phyloP scores from a whole-genome alignment of 2,329 filamentous ascomycete genomes.

The Mycosphaerella arachidis region DNA sequence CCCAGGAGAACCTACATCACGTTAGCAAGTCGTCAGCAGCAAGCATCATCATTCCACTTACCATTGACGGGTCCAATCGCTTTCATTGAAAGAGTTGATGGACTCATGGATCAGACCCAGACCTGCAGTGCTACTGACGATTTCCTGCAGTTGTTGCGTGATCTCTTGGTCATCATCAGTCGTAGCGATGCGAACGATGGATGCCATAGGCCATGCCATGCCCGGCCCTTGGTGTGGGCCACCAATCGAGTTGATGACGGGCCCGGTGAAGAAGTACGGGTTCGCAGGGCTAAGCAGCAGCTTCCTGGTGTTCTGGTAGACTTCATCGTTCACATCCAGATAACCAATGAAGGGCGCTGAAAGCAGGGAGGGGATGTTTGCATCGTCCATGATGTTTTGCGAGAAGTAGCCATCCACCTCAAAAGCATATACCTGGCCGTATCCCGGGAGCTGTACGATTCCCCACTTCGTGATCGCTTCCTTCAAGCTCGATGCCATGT shows the following conservation, averaged over 20 bases:
- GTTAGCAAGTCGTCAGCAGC: neutral
- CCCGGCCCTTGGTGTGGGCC: conserved; percentile 46
- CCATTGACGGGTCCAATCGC: conserved; percentile 48
- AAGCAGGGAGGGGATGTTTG: conserved; percentile 65
- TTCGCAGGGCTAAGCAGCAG: conserved; percentile 44
- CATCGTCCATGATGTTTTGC: conserved; percentile 64
- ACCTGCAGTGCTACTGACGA: conserved; percentile 46
- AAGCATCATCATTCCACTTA: conserved; percentile 20
- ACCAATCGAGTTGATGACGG: conserved; percentile 46
- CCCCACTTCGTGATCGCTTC: conserved; percentile 44
- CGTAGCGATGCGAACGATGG: conserved; percentile 49
- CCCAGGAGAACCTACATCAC: conserved; percentile 45
- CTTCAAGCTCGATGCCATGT: conserved; percentile 47
- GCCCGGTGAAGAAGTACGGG: conserved; percentile 49
- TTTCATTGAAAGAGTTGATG: conserved; percentile 45
- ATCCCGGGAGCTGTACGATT: conserved; percentile 36
- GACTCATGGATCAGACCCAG: conserved; percentile 51
- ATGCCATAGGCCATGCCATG: conserved; percentile 50
- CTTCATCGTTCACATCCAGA: conserved; percentile 35
- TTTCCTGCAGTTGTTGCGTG: conserved; percentile 39
- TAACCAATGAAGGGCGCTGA: conserved; percentile 63
- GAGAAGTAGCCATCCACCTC: conserved; percentile 41
- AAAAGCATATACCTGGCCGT: conserved; percentile 44
- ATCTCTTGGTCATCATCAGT: conserved; percentile 46
- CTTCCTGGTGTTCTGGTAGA: conserved; percentile 45